Evolutionary conservation across 2,329 filamentous ascomycete genomes (phyloP).

Genomic region (Cryphonectria nitschkei): DNA sequence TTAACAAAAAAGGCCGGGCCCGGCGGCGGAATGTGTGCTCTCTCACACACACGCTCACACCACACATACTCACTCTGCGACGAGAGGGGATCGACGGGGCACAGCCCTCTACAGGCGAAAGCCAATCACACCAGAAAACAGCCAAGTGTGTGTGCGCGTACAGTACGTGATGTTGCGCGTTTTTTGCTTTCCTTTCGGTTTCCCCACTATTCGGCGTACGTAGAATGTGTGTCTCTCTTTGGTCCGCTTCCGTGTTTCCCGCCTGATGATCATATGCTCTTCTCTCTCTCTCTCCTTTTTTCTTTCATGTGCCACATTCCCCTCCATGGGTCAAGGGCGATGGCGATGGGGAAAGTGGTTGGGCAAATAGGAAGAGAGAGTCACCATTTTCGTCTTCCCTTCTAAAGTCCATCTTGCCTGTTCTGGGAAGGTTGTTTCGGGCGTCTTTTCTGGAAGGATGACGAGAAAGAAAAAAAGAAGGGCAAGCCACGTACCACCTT

Average conservation of each 20-base stretch:
- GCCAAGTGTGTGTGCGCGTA: background rate
- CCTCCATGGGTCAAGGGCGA: too few relatives aligned
- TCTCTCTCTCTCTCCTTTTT: too few relatives aligned
- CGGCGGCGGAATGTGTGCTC: too few relatives aligned
- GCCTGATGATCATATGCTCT: background rate
- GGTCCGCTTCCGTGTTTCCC: background rate
- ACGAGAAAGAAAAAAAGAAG: background rate
- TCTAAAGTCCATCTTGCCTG: background rate
- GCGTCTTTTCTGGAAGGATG: too few relatives aligned
- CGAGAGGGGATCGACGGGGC: background rate
- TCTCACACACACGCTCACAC: too few relatives aligned
- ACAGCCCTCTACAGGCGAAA: slow-evolving; percentile 3
- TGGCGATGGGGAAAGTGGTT: background rate
- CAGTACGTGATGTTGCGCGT: background rate
- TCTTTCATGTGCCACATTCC: too few relatives aligned
- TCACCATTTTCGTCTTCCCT: too few relatives aligned
- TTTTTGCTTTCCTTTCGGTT: too few relatives aligned
- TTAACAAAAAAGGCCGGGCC: too few relatives aligned
- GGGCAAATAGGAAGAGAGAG: background rate
- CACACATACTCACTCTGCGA: too few relatives aligned
- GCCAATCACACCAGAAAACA: background rate
- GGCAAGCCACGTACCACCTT: background rate
- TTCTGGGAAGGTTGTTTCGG: background rate
- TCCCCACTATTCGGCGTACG: too few relatives aligned
- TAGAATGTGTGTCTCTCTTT: background rate